Base-by-base conservation (phyloP, 177 flowering plant genomes). In the Telopea speciosissima region DNA sequence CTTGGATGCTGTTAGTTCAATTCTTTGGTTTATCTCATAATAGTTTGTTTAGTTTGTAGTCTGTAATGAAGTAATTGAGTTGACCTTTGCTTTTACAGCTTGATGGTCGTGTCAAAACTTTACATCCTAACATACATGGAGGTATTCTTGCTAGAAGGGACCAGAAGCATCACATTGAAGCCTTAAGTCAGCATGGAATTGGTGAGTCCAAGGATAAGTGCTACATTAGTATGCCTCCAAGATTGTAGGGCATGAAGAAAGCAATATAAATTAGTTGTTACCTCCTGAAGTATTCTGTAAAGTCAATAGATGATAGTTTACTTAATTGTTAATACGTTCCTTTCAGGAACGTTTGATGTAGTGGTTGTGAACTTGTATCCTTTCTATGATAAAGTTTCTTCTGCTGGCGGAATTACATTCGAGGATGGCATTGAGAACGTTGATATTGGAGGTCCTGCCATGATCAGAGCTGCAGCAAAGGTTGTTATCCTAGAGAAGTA, bases 391-490 rank as follows among this genome's bases (percentile, higher is more conserved):
- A 91, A 89, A 84, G 99, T 96, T 72, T 81, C 97, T 78, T 82
- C 98, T 62, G 56, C 83, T 25, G 83, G 79, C 28, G 88, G 80
- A 66, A 84, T 93, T 54, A 70, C 82, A 40, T 93, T 96, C 79
- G 98, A 96, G 59, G 97, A 90, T 83, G 97, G 97, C 66, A 83
- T 93, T 77, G 98, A 96, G 80, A 96, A 96, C 77, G 90, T 93
- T 78, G 98, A 96, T 78, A 96, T 96, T 80, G 99, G 99, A 80
- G 99, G 99, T 58, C 99, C 97, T 75, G 83, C 98, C 70, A 91
- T 93, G 99, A 96, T 96, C 56, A 88, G 99, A 89, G 99, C 98
- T 71, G 98, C 99, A 72, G 99, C 98, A 69, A 96, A 96, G 98
- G 99, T 95, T 68, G 22, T n/a, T 21, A 23, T 60, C 45, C 72